Evolutionary conservation across 1,284 basidiomycete genomes (phyloP).

Genomic region (Sphaerobolus stellatus): DNA sequence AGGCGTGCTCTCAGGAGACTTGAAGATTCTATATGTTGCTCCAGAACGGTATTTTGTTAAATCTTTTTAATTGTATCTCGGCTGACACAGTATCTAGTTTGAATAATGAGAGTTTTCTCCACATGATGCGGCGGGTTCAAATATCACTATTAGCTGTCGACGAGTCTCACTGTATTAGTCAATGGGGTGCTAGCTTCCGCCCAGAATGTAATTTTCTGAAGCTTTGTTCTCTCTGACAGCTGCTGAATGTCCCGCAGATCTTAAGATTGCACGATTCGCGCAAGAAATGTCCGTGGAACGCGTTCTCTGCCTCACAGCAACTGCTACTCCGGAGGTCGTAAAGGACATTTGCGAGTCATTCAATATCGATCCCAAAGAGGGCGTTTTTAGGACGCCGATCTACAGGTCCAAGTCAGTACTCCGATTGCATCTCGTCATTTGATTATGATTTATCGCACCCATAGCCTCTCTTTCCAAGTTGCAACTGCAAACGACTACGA

Average conservation of each 20-base stretch:
- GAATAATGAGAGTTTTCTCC: conserved; percentile 46
- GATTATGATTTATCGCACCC: not conserved
- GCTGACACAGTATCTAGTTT: conserved; percentile 26
- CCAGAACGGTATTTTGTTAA: conserved; percentile 45
- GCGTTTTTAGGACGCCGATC: conserved; percentile 42
- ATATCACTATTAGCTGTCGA: conserved; percentile 71
- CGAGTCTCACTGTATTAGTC: conserved; percentile 66
- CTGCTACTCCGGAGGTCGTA: conserved; percentile 62
- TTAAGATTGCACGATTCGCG: conserved; percentile 60
- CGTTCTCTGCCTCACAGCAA: conserved; percentile 74
- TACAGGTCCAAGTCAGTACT: conserved; percentile 41
- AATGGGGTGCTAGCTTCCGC: conserved; percentile 63
- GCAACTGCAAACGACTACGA: conserved; percentile 43
- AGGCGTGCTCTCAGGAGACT: conserved; percentile 33
- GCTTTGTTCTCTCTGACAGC: not conserved
- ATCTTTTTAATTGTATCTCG: conserved; percentile 16
- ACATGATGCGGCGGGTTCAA: conserved; percentile 47
- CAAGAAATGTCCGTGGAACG: conserved; percentile 61
- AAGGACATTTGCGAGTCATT: conserved; percentile 65
- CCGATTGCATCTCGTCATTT: not conserved
- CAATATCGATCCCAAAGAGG: conserved; percentile 40
- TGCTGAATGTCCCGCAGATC: conserved; percentile 32
- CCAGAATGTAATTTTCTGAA: conserved; percentile 26
- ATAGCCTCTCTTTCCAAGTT: conserved; percentile 60
- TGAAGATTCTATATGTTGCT: conserved; percentile 58